Evolutionary conservation across 305 asterid genomes (phyloP), one percentile per base, ranked within the genome.

Genomic region (Fraxinus angustifolia): DNA sequence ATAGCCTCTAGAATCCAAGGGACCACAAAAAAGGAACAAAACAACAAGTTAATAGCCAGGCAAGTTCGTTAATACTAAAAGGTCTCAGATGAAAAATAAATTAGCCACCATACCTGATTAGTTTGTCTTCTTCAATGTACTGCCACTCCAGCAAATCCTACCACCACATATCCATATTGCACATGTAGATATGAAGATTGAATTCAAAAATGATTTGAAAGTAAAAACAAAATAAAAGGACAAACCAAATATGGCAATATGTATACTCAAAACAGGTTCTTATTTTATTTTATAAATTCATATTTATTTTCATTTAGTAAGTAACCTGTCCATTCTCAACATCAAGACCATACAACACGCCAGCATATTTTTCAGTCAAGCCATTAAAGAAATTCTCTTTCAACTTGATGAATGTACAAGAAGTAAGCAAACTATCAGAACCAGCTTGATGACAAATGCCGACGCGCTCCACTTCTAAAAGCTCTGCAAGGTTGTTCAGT

Each of bases 391-490:
- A 77, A 35, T 16, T 17, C 48, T 75, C 78, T 84, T 82, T 86
- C 84, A 86, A 71, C 84, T 80, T 84, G 79, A 86, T 62, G 82
- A 86, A 86, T 65, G 89, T 82, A 84, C 80, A 77, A 77, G 80
- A 82, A 40, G 89, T 84, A 40, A 86, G 87, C 80, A 86, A 68
- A 80, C 89, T 86, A 77, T 86, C 87, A 0, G 89, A 86, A 80
- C 89, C 89, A 77, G 89, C 87, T 74, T 86, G 89, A 84, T 86
- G 89, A 73, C 83, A 72, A 70, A 80, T 81, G 14, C 89, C 89
- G 3, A 86, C 23, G 11, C 89, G 56, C 72, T 83, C 87, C 73
- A 84, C 87, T 3, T 62, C 81, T 81, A 83, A 70, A 50, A 67
- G 82, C 73, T 83, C 83, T 34, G 87, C 87, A 62, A 83, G 87